Percentiles rank a stretch among this genome's conserved stretches.
These are phyloP conservation scores for Flaveria brownii DNA, from an alignment of 129 eudicot species.

Conservation along the genomic window DNA sequence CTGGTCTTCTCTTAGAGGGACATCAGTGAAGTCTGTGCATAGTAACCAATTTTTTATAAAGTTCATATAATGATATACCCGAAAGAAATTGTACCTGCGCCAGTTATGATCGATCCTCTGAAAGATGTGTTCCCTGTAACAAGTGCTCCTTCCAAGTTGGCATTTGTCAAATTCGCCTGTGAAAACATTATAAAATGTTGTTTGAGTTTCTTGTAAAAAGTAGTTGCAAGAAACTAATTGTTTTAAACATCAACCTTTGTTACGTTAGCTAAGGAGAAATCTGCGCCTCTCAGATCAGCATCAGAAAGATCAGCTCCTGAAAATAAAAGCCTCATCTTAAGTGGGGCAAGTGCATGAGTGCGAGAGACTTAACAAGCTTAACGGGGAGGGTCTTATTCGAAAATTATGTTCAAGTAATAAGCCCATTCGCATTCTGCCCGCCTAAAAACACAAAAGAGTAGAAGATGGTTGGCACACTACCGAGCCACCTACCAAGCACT, in stretches of 20 bases:
- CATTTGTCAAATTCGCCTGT: slow-evolving; percentile 84
- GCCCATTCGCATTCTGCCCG: neutral
- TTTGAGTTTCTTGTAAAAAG: slow-evolving; percentile 6
- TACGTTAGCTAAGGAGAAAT: slow-evolving; percentile 90
- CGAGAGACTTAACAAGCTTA: neutral
- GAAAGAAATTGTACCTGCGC: slow-evolving; percentile 61
- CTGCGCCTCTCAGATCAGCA: slow-evolving; percentile 97
- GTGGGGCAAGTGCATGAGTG: neutral
- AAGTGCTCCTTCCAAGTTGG: slow-evolving; percentile 97
- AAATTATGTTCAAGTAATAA: neutral
- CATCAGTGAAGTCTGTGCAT: slow-evolving; percentile 82
- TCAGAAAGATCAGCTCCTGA: slow-evolving; percentile 98
- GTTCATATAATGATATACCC: neutral
- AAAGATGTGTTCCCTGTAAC: slow-evolving; percentile 94
- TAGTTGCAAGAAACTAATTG: neutral
- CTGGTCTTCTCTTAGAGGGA: slow-evolving; percentile 91
- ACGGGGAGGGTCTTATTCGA: neutral
- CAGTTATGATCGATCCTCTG: slow-evolving; percentile 75
- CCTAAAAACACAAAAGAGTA: neutral
- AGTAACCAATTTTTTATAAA: neutral
- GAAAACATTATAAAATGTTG: neutral
- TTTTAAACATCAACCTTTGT: slow-evolving; percentile 53
- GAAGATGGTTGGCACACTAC: neutral
- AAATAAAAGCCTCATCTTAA: neutral
- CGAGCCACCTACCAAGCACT: neutral